phyloP scores from a whole-genome alignment of 2,329 filamentous ascomycete genomes.

The Karstenula rhodostoma region DNA sequence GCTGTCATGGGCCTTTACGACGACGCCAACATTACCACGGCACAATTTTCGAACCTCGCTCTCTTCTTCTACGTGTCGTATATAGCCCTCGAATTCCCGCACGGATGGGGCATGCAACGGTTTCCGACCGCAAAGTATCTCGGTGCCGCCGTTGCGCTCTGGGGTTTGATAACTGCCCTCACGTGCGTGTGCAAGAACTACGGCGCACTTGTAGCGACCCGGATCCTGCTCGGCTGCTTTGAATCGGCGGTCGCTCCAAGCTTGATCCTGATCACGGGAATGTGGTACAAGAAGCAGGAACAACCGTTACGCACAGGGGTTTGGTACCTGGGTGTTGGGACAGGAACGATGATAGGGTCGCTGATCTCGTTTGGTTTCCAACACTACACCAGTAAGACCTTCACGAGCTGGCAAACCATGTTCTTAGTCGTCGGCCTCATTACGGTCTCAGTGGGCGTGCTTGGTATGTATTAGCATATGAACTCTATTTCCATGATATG shows the following conservation, averaged over 20 bases:
- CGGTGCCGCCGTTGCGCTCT: conserved; percentile 53
- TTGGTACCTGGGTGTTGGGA: conserved; percentile 59
- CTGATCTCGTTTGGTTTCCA: conserved; percentile 68
- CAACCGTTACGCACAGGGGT: conserved; percentile 63
- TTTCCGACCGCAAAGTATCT: conserved; percentile 64
- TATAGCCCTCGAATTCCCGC: conserved; percentile 50
- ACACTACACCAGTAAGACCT: conserved; percentile 56
- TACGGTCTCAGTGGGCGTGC: conserved; percentile 44
- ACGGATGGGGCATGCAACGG: conserved; percentile 61
- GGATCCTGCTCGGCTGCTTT: conserved; percentile 62
- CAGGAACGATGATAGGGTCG: conserved; percentile 64
- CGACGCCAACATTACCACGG: conserved; percentile 47
- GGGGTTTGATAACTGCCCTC: conserved; percentile 58
- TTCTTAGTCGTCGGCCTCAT: conserved; percentile 65
- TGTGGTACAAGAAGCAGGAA: conserved; percentile 71
- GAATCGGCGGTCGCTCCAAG: conserved; percentile 59
- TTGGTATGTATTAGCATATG: background rate
- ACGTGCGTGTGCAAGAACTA: conserved; percentile 61
- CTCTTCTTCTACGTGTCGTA: conserved; percentile 50
- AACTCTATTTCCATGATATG: background rate
- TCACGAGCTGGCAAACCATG: conserved; percentile 71
- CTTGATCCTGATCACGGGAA: conserved; percentile 70
- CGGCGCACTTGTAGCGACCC: conserved; percentile 57
- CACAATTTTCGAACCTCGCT: conserved; percentile 48
- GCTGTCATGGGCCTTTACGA: conserved; percentile 53